phyloP scores from a whole-genome alignment of 2,329 filamentous ascomycete species.

The Pseudocercospora musae region DNA sequence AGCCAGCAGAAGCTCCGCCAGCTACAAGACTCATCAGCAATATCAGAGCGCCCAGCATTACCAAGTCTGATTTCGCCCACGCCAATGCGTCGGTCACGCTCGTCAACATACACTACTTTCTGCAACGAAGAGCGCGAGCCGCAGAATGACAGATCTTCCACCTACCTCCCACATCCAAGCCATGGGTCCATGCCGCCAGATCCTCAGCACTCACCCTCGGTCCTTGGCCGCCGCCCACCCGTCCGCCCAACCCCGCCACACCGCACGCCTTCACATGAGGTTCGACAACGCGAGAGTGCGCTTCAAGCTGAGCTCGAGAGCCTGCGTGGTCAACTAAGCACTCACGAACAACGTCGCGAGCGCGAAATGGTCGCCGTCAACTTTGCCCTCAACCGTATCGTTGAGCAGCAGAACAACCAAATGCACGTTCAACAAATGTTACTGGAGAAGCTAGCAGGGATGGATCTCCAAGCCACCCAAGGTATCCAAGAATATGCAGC shows the following conservation, averaged over 20 bases:
- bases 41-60: background rate
- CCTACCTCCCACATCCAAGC: background rate
- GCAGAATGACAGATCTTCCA: background rate
- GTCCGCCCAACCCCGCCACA: background rate
- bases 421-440: constrained; percentile 13
- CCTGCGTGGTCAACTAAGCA: background rate
- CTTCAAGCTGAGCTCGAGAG: constrained; percentile 6
- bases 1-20: background rate
- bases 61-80: background rate
- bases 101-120: constrained; percentile 1
- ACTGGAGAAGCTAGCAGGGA: constrained; percentile 4
- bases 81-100: background rate
- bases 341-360: constrained; percentile 3
- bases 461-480: constrained; percentile 6
- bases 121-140: background rate
- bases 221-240: background rate
- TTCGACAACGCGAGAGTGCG: constrained; percentile 7
- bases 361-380: constrained; percentile 6
- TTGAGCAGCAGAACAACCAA: constrained; percentile 12
- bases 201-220: background rate
- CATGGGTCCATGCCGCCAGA: background rate
- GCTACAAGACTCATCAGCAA: background rate
- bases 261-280: background rate
- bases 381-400: constrained; percentile 9
- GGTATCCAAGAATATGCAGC: background rate